A percentile compares a stretch with the other conserved stretches of the same genome.
phyloP scores from a whole-genome alignment of 495 filamentous ascomycete species.

The Hyaloscypha hepaticicola region DNA sequence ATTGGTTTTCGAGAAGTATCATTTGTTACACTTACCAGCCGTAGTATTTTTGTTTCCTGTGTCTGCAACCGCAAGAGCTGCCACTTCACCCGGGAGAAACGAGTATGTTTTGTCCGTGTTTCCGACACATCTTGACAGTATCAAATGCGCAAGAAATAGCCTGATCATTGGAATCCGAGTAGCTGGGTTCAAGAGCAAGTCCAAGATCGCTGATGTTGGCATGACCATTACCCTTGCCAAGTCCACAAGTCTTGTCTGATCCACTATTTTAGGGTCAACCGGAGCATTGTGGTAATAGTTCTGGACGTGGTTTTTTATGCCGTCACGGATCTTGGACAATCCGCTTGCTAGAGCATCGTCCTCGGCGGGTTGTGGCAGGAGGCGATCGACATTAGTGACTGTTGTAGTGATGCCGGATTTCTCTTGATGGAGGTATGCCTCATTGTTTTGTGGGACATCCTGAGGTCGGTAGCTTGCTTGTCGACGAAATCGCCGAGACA shows the following conservation, averaged over 20 bases:
- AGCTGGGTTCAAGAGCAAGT: conserved; percentile 32
- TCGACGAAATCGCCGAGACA: conserved; percentile 10
- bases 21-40: conserved; percentile 6
- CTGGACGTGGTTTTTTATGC: conserved; percentile 42
- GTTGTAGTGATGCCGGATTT: conserved; percentile 31
- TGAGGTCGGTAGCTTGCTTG: not conserved
- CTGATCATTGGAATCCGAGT: conserved; percentile 31
- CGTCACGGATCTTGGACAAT: conserved; percentile 35
- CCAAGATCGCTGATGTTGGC: conserved; percentile 7
- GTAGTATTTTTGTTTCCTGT: not conserved
- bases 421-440: not conserved
- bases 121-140: conserved; percentile 31
- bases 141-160: conserved; percentile 35
- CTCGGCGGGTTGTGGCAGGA: conserved; percentile 25
- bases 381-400: conserved; percentile 14
- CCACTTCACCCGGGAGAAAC: conserved; percentile 36
- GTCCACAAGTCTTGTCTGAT: conserved; percentile 27
- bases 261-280: conserved; percentile 22
- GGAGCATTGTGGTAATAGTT: conserved; percentile 37
- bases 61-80: conserved; percentile 14
- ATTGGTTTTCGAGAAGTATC: conserved; percentile 12
- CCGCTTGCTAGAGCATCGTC: conserved; percentile 36
- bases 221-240: conserved; percentile 22
- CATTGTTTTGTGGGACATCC: not conserved
- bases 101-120: conserved; percentile 16